A percentile compares a stretch with the other conserved stretches of the same genome.
Evolutionary conservation across 108 stramenopile species (phyloP).

Genomic region (Skeletonema marinoi): DNA sequence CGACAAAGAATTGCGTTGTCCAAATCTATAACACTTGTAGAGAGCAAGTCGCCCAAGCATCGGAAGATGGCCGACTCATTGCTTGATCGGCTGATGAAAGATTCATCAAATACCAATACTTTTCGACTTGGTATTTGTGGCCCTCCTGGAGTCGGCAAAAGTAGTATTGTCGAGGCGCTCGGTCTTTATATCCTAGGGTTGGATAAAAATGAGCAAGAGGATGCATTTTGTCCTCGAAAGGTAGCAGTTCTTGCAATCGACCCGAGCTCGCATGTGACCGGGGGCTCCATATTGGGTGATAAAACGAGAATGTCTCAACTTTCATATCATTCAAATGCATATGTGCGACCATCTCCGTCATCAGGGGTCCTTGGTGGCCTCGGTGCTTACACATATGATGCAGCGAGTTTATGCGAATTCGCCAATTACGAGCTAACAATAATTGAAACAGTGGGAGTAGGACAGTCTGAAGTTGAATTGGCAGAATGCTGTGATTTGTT

Average conservation of each 20-base stretch:
- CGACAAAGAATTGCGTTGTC: constrained; percentile 64
- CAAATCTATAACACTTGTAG: constrained; percentile 80
- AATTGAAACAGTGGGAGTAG: constrained; percentile 97
- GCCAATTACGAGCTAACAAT: constrained; percentile 92
- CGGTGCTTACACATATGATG: constrained; percentile 90
- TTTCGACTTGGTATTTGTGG: constrained; percentile 87
- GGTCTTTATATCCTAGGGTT: constrained; percentile 64
- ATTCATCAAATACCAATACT: constrained; percentile 9
- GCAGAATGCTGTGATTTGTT: constrained; percentile 89
- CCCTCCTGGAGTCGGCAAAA: constrained; percentile 65
- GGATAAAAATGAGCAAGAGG: constrained; percentile 9
- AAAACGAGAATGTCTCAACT: constrained; percentile 97
- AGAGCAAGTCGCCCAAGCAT: constrained; percentile 55
- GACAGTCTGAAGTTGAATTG: constrained; percentile 94
- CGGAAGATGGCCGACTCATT: constrained; percentile 65
- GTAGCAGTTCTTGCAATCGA: constrained; percentile 93
- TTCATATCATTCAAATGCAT: constrained; percentile 76
- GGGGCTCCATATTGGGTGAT: constrained; percentile 98
- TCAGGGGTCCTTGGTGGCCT: constrained; percentile 93
- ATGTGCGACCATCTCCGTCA: constrained; percentile 94
- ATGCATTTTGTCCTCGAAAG: constrained; percentile 25
- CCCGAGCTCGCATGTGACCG: constrained; percentile 86
- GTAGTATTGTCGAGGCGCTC: constrained; percentile 66
- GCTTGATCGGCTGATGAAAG: constrained; percentile 42
- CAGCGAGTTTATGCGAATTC: constrained; percentile 87